phyloP scores from a whole-genome alignment of 352 stramenopile species.

The Globisporangium alternatum region DNA sequence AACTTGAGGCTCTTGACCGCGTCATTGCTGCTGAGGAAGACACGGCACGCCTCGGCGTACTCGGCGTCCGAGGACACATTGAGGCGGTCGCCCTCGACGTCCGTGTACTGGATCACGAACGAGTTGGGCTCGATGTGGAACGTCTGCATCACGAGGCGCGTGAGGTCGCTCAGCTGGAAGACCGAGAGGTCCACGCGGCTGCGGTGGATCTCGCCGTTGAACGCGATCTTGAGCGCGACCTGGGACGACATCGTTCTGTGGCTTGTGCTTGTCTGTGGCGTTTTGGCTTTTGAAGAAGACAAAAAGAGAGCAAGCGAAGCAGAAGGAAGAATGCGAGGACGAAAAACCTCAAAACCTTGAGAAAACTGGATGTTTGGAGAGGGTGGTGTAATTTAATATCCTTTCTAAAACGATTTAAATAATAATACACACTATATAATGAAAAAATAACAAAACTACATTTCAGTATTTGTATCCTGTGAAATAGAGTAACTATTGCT shows the following conservation, averaged over 20 bases:
- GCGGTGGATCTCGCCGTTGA: constrained; percentile 78
- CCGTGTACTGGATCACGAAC: constrained; percentile 74
- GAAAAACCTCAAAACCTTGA: constrained; percentile 8
- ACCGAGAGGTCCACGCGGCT: constrained; percentile 54
- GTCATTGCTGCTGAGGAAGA: constrained; percentile 38
- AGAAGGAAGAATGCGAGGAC: neutral
- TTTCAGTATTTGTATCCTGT: neutral
- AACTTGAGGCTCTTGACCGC: constrained; percentile 69
- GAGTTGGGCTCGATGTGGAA: constrained; percentile 43
- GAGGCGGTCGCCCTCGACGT: constrained; percentile 55
- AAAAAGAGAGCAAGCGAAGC: neutral
- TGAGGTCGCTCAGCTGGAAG: constrained; percentile 49
- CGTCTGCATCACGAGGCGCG: constrained; percentile 52
- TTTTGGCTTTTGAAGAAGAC: neutral
- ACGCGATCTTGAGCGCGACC: constrained; percentile 69
- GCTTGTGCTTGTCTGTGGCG: neutral
- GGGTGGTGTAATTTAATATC: neutral
- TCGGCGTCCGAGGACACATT: constrained; percentile 69
- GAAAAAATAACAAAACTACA: no score
- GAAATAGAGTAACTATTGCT: no score
- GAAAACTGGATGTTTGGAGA: neutral
- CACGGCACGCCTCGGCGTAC: constrained; percentile 51
- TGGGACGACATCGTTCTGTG: constrained; percentile 26
- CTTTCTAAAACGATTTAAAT: neutral
- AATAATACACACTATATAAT: no score